Conservation (phyloP, 2,329 filamentous ascomycete species). For the Teratosphaeria viscida region DNA sequence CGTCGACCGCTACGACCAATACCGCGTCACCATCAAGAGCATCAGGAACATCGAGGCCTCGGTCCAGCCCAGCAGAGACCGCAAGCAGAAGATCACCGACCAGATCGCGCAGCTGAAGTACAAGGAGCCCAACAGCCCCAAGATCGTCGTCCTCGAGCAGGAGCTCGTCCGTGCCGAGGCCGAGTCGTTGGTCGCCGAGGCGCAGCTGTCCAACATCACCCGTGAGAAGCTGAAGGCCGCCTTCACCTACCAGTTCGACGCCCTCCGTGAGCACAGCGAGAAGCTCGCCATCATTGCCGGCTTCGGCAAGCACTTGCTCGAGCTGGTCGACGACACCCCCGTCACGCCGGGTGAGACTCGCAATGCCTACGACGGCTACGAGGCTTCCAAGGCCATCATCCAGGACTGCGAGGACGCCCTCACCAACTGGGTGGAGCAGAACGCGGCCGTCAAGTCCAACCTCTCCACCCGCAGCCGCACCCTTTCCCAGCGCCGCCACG, state of each 20-base stretch:
- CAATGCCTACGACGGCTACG: constrained; percentile 92
- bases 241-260: constrained; percentile 97
- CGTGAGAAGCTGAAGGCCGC: constrained; percentile 98
- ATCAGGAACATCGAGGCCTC: constrained; percentile 98
- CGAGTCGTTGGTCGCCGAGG: constrained; percentile 96
- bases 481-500: constrained; percentile 66
- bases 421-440: constrained; percentile 91
- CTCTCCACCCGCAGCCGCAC: constrained; percentile 80
- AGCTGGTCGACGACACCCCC: constrained; percentile 90
- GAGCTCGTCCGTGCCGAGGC: constrained; percentile 97
- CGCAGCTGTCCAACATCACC: constrained; percentile 97
- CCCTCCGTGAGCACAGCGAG: constrained; percentile 91
- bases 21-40: constrained; percentile 97
- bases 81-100: constrained; percentile 98
- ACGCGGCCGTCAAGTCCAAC: constrained; percentile 77
- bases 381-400: constrained; percentile 96
- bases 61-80: constrained; percentile 93
- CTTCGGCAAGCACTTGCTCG: constrained; percentile 95
- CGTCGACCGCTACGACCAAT: constrained; percentile 97
- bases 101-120: constrained; percentile 98
- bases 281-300: constrained; percentile 97
- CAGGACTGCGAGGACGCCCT: constrained; percentile 97
- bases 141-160: constrained; percentile 95
- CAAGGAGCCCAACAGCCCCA: constrained; percentile 97
- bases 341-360: constrained; percentile 96